These are phyloP conservation scores for Geotrichum siamense DNA, from an alignment of 1,139 yeast species.

Conservation along the genomic window DNA sequence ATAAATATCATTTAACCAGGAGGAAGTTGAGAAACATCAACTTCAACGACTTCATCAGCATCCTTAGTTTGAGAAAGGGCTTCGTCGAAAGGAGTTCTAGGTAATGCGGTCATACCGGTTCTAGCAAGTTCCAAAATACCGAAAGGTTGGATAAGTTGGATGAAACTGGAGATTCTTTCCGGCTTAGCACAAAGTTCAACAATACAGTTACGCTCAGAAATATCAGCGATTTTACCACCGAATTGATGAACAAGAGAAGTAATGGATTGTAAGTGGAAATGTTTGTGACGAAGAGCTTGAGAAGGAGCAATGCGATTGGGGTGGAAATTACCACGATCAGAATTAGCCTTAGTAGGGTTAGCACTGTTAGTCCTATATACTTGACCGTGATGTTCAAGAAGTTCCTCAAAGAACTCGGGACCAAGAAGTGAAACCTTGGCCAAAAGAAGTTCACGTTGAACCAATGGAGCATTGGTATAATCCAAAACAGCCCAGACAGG, in stretches of 20 bases:
- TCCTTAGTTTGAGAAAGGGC: slow-evolving; percentile 44
- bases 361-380: slow-evolving; percentile 30
- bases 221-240: slow-evolving; percentile 89
- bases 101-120: slow-evolving; percentile 97
- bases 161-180: slow-evolving; percentile 74
- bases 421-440: slow-evolving; percentile 91
- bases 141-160: slow-evolving; percentile 86
- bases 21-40: slow-evolving; percentile 48
- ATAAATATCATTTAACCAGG: slow-evolving; percentile 60
- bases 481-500: slow-evolving; percentile 98
- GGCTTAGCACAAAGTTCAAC: slow-evolving; percentile 95
- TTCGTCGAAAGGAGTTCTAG: slow-evolving; percentile 78
- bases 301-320: slow-evolving; percentile 88
- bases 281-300: slow-evolving; percentile 91
- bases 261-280: slow-evolving; percentile 78
- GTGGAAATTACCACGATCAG: slow-evolving; percentile 42
- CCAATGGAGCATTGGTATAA: slow-evolving; percentile 83
- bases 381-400: slow-evolving; percentile 76
- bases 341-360: slow-evolving; percentile 26
- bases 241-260: slow-evolving; percentile 74
- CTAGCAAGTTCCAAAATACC: slow-evolving; percentile 95
- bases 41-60: slow-evolving; percentile 50
- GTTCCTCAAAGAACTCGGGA: slow-evolving; percentile 94
- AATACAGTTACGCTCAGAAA: slow-evolving; percentile 87
- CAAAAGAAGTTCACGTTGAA: slow-evolving; percentile 79